Evolutionary conservation across 192 early-diverging fungal species (phyloP).

Genomic region (Thamnidium elegans): DNA sequence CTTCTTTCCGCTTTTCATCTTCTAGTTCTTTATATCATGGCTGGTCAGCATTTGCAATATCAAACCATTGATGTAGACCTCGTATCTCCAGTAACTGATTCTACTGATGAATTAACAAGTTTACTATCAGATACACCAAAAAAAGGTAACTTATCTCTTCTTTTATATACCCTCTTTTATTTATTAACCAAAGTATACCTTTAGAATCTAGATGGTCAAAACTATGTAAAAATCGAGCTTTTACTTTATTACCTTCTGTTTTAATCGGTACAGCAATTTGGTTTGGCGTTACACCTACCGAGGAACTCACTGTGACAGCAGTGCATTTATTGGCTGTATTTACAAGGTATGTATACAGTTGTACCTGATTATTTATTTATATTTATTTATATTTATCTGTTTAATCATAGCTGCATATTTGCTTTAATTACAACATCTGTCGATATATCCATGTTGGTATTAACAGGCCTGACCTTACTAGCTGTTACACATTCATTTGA

Average conservation of each 20-base stretch:
- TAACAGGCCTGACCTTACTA: constrained; percentile 48
- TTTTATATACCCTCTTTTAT: too few relatives aligned
- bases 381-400: neutral
- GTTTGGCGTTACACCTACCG: constrained; percentile 23
- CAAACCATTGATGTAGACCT: too few relatives aligned
- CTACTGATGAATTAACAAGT: too few relatives aligned
- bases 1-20: too few relatives aligned
- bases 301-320: constrained; percentile 30
- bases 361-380: neutral
- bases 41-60: too few relatives aligned
- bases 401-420: constrained; percentile 39
- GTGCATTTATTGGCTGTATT: constrained; percentile 35
- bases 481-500: constrained; percentile 56
- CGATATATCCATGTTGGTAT: constrained; percentile 53
- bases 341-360: constrained; percentile 14
- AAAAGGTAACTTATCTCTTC: too few relatives aligned
- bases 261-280: constrained; percentile 22
- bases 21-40: too few relatives aligned
- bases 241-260: constrained; percentile 23
- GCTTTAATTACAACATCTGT: constrained; percentile 50
- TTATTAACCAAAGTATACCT: too few relatives aligned
- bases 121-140: too few relatives aligned
- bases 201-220: constrained; percentile 9
- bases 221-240: constrained; percentile 8
- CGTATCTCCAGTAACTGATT: too few relatives aligned